phyloP scores from a whole-genome alignment of 2,329 filamentous ascomycete species.

The Claviceps citrina region DNA sequence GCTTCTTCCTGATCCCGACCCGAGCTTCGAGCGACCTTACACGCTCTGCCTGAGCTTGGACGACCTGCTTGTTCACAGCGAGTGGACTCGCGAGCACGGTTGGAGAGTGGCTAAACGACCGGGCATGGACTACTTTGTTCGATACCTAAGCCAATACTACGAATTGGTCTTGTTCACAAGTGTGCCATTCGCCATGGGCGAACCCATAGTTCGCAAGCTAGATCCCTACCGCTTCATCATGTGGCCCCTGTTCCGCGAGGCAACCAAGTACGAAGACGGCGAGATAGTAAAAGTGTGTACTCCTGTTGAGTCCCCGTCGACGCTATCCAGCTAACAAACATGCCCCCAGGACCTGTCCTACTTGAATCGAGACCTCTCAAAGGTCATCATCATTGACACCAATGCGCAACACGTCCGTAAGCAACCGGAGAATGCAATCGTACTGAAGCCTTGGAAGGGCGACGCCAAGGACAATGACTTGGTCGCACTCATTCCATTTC shows the following conservation, averaged over 20 bases:
- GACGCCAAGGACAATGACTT: slow-evolving; percentile 71
- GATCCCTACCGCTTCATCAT: slow-evolving; percentile 91
- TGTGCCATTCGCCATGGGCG: slow-evolving; percentile 67
- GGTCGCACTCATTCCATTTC: slow-evolving; percentile 81
- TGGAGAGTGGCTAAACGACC: slow-evolving; percentile 93
- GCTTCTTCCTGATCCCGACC: slow-evolving; percentile 69
- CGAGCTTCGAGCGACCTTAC: slow-evolving; percentile 69
- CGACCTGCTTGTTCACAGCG: slow-evolving; percentile 84
- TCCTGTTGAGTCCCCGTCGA: slow-evolving; percentile 7
- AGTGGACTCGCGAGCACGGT: slow-evolving; percentile 86
- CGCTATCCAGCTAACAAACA: background rate
- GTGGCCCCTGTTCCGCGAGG: slow-evolving; percentile 89
- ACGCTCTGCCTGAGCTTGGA: slow-evolving; percentile 87
- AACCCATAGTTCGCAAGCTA: slow-evolving; percentile 80
- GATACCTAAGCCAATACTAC: slow-evolving; percentile 94
- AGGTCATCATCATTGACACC: slow-evolving; percentile 89
- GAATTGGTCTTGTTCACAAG: slow-evolving; percentile 93
- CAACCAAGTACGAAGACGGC: slow-evolving; percentile 91
- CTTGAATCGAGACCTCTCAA: slow-evolving; percentile 87
- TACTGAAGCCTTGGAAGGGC: slow-evolving; percentile 81
- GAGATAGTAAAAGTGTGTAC: slow-evolving; percentile 75
- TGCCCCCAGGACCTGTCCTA: slow-evolving; percentile 71
- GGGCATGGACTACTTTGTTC: slow-evolving; percentile 91
- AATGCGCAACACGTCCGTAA: slow-evolving; percentile 65
- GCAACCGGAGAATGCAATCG: slow-evolving; percentile 92